Evolutionary conservation across 352 stramenopile species (phyloP).

Genomic region (Phytophthora constricta): DNA sequence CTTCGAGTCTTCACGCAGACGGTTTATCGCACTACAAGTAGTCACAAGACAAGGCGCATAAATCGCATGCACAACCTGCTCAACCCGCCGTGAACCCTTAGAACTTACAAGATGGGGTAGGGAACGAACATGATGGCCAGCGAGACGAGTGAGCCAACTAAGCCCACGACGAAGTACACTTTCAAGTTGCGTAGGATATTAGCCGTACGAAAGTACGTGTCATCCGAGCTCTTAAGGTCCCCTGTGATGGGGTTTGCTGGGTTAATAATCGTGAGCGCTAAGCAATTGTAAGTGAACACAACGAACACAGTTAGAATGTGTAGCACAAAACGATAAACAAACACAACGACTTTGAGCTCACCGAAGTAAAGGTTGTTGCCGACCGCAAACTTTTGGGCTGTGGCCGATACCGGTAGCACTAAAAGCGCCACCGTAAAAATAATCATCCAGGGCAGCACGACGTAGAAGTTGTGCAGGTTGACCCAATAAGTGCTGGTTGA

Average conservation of each 20-base stretch:
- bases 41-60: neutral
- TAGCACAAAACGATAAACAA: neutral
- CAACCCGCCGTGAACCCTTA: too few relatives aligned
- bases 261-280: slow-evolving; percentile 82
- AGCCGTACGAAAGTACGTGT: slow-evolving; percentile 50
- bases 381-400: slow-evolving; percentile 83
- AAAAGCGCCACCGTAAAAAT: slow-evolving; percentile 71
- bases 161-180: slow-evolving; percentile 73
- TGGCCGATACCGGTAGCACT: slow-evolving; percentile 65
- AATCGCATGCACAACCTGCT: too few relatives aligned
- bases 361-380: slow-evolving; percentile 83
- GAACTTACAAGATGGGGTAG: slow-evolving; percentile 77
- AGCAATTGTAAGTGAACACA: slow-evolving; percentile 6
- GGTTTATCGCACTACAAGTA: slow-evolving; percentile 53
- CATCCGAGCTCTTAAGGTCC: slow-evolving; percentile 55
- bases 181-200: slow-evolving; percentile 75
- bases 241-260: slow-evolving; percentile 53
- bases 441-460: slow-evolving; percentile 72
- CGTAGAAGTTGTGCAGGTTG: slow-evolving; percentile 74
- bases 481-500: slow-evolving; percentile 66
- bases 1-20: slow-evolving; percentile 51
- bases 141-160: slow-evolving; percentile 68
- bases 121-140: slow-evolving; percentile 74
- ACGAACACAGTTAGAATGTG: too few relatives aligned
- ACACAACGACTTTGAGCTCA: slow-evolving; percentile 38